These are phyloP conservation scores for Hirsutella rhossiliensis DNA, from an alignment of 2,329 filamentous ascomycete species.

Conservation along the genomic window DNA sequence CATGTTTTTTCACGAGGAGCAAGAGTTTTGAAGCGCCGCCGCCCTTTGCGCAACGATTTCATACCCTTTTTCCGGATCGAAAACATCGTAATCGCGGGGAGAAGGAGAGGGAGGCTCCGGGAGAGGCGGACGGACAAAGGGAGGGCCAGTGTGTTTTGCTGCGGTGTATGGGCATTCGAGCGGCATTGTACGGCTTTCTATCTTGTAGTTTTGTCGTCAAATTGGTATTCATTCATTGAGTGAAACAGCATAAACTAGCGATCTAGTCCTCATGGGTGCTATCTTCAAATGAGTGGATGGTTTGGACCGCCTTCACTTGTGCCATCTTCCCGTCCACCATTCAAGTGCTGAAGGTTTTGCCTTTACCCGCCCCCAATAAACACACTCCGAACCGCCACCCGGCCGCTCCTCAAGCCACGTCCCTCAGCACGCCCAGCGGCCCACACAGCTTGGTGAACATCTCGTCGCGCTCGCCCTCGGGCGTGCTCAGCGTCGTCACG, in stretches of 20 bases:
- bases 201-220: neutral
- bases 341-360: neutral
- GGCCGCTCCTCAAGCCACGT: constrained; percentile 13
- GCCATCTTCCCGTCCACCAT: neutral
- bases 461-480: constrained; percentile 75
- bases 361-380: constrained; percentile 1
- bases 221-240: neutral
- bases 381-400: too few relatives aligned
- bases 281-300: neutral
- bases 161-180: too few relatives aligned
- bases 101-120: too few relatives aligned
- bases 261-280: neutral
- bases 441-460: constrained; percentile 68
- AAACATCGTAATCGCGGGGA: too few relatives aligned
- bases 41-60: neutral
- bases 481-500: constrained; percentile 72
- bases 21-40: constrained; percentile 60
- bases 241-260: neutral
- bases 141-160: too few relatives aligned
- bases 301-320: neutral
- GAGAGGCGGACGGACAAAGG: too few relatives aligned
- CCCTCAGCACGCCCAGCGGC: constrained; percentile 37
- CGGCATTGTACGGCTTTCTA: too few relatives aligned
- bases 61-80: too few relatives aligned
- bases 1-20: constrained; percentile 96